Percentiles rank a stretch among this genome's conserved stretches.
Evolutionary conservation across 257 asterid species (phyloP).

Genomic region (Petunia axillaris): DNA sequence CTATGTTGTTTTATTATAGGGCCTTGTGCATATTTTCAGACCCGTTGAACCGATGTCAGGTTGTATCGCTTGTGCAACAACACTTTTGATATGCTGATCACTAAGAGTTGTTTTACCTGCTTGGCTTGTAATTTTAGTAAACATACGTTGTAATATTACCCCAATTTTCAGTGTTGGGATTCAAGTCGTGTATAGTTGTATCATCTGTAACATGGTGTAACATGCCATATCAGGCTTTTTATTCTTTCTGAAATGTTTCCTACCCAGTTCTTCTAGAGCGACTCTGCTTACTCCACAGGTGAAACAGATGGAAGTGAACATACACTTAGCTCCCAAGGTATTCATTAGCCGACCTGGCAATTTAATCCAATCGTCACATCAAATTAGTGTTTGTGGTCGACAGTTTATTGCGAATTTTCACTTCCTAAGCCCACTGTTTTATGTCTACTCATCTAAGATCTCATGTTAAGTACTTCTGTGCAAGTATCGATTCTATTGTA

Average conservation of each 20-base stretch:
- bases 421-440: neutral
- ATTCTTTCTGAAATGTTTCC: neutral
- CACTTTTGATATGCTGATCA: constrained; percentile 4
- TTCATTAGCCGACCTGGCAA: neutral
- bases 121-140: constrained; percentile 18
- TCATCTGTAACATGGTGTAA: neutral
- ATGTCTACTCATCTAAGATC: neutral
- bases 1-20: neutral
- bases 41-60: neutral
- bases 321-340: neutral
- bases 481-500: too few species aligned
- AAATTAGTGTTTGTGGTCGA: neutral
- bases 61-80: constrained; percentile 25
- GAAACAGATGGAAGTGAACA: neutral
- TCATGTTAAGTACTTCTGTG: too few species aligned
- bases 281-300: neutral
- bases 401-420: neutral
- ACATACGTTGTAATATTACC: neutral
- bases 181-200: constrained; percentile 1
- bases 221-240: neutral
- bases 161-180: constrained; percentile 20
- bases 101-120: constrained; percentile 11
- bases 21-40: neutral
- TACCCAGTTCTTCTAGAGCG: neutral
- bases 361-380: neutral